Percentiles rank a stretch among this genome's conserved stretches.
Conservation (phyloP, 139 green algal genomes). For the Yamagishiella unicocca region DNA sequence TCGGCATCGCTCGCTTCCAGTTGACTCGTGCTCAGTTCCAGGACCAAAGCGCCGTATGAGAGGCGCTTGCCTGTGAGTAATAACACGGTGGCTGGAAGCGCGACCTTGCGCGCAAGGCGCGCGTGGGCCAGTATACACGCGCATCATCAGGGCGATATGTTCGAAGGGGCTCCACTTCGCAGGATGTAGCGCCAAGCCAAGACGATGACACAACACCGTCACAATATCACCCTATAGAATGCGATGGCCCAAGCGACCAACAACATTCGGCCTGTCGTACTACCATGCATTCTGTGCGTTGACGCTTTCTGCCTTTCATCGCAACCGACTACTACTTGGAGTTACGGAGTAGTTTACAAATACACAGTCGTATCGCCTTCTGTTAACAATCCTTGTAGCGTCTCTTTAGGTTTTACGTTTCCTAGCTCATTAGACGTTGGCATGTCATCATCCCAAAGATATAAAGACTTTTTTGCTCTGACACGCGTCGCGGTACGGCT, state of each 20-base stretch:
- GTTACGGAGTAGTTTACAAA: too few relatives aligned
- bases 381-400: background rate
- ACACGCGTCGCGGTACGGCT: slow-evolving; percentile 9
- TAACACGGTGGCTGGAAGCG: background rate
- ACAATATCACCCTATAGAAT: too few relatives aligned
- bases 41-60: background rate
- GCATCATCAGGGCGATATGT: too few relatives aligned
- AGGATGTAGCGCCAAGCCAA: too few relatives aligned
- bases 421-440: too few relatives aligned
- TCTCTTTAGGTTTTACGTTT: background rate
- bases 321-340: background rate
- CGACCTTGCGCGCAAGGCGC: too few relatives aligned
- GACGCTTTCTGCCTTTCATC: background rate
- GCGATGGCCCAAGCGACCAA: too few relatives aligned
- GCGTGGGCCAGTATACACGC: too few relatives aligned
- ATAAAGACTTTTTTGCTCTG: slow-evolving; percentile 18
- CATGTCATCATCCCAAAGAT: background rate
- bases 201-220: too few relatives aligned
- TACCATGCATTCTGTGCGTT: background rate
- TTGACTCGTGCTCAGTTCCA: background rate
- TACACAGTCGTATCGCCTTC: background rate
- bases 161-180: too few relatives aligned
- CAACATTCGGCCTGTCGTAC: background rate
- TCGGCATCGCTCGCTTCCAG: background rate
- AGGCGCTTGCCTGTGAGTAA: background rate